Percentiles rank a stretch among this genome's conserved stretches.
phyloP scores from a whole-genome alignment of 805 yeast species.

The Tetrapisispora iriomotensis region DNA sequence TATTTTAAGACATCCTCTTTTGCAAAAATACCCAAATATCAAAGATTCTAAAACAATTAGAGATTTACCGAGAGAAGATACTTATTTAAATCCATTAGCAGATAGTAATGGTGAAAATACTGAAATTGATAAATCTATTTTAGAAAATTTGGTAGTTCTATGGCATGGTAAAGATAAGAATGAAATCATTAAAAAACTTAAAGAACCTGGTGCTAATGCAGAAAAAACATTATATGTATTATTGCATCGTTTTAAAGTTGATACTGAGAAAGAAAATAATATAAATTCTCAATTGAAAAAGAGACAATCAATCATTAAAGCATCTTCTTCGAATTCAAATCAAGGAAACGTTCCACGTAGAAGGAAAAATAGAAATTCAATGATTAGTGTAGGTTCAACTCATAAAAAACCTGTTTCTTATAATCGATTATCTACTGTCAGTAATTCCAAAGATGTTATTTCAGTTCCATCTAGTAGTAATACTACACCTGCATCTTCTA shows the following conservation, averaged over 20 bases:
- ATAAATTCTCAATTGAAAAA: slow-evolving; percentile 32
- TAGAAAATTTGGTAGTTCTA: slow-evolving; percentile 64
- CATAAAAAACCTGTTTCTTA: slow-evolving; percentile 42
- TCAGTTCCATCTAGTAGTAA: slow-evolving; percentile 16
- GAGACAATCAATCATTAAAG: slow-evolving; percentile 27
- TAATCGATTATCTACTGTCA: slow-evolving; percentile 25
- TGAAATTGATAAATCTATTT: slow-evolving; percentile 59
- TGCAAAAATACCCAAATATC: slow-evolving; percentile 53
- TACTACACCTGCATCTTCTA: slow-evolving; percentile 16
- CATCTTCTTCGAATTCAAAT: slow-evolving; percentile 3
- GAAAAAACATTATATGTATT: slow-evolving; percentile 78
- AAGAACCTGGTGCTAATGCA: slow-evolving; percentile 49
- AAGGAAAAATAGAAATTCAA: slow-evolving; percentile 33
- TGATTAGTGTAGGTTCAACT: slow-evolving; percentile 39
- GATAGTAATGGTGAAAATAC: slow-evolving; percentile 29
- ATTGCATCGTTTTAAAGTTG: slow-evolving; percentile 61
- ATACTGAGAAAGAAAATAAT: slow-evolving; percentile 29
- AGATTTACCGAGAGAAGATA: slow-evolving; percentile 33
- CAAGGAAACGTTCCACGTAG: slow-evolving; percentile 23
- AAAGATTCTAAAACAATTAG: slow-evolving; percentile 28
- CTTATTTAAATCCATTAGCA: slow-evolving; percentile 30
- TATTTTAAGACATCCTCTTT: slow-evolving; percentile 70
- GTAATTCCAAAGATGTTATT: slow-evolving; percentile 11
- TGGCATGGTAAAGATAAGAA: slow-evolving; percentile 68
- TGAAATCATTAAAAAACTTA: slow-evolving; percentile 42